Base-by-base conservation (phyloP, 257 asterid genomes). In the Jacaranda mimosifolia region DNA sequence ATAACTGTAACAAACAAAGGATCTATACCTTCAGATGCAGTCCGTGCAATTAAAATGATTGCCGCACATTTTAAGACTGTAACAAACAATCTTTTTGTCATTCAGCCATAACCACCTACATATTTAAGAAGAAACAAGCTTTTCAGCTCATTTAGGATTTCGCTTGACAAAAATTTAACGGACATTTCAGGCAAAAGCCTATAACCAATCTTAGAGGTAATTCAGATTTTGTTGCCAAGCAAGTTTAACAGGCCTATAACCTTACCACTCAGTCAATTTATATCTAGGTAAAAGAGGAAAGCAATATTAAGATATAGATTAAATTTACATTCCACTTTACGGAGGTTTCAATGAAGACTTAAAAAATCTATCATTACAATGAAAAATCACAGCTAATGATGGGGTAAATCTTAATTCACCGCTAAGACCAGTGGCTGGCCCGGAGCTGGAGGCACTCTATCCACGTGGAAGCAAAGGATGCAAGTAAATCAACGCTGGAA, bases 31-130 rank as follows among this genome's bases (percentile, higher is more conserved):
- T 36, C 39, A 43, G 42, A n/a, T 67, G 19, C 17, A 39, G 43
- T 17, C 19, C 13, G 52, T 42, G 57, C 21, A 60, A 19, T 48
- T 49, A 69, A 69, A 68, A 43, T 18, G 57, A 69, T 77, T 48
- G 60, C 49, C 17, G 13, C 63, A 68, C 13, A 55, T n/a, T 64
- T 42, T 45, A 21, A 36, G 11, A 51, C 70, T 12, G 42, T 13
- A 68, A 15, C 13, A 76, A 45, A 57, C 21, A 45, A 60, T n/a
- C 9, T 60, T 4, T 3, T 57, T 9, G 52, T 68, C 58, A 15
- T 4, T 38, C 51, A 69, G 17, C 7, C 57, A 5, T 48, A 21
- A 48, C 11, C 63, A 63, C 35, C 12, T 70, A 18, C 38, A 32
- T 12, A 11, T 42, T 46, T 55, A 21, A 45, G 15, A 46, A 3